A percentile compares a stretch with the other conserved stretches of the same genome.
These are phyloP conservation scores for Claviceps sp. DNA, from an alignment of 2,329 filamentous ascomycete species.

Conservation along the genomic window DNA sequence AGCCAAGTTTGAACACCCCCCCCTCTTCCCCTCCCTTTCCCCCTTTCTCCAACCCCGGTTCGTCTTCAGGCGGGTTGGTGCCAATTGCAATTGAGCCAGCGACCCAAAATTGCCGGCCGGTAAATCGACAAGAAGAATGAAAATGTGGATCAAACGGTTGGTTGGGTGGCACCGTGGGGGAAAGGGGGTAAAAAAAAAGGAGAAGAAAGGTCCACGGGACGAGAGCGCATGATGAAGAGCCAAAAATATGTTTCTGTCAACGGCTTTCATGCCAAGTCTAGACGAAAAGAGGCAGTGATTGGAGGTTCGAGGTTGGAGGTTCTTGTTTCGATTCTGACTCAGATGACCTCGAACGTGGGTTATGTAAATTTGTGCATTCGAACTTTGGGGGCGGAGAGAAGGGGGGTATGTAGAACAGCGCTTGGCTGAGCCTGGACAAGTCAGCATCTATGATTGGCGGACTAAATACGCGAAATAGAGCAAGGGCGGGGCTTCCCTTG, in stretches of 20 bases:
- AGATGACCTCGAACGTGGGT: background rate
- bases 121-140: background rate
- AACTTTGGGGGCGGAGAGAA: background rate
- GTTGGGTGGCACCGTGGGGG: background rate
- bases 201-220: background rate
- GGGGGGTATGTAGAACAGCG: background rate
- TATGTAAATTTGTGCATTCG: background rate
- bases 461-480: background rate
- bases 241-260: too few relatives aligned
- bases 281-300: background rate
- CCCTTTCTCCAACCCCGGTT: background rate
- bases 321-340: background rate
- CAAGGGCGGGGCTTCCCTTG: too few relatives aligned
- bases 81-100: background rate
- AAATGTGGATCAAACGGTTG: background rate
- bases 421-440: background rate
- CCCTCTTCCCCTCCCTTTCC: background rate
- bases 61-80: background rate
- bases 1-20: background rate
- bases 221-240: background rate
- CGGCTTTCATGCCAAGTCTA: background rate
- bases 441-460: background rate
- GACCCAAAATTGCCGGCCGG: background rate
- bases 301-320: background rate
- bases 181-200: background rate